Conservation (phyloP, 2,329 filamentous ascomycete genomes). For the Sporothrix phasma region DNA sequence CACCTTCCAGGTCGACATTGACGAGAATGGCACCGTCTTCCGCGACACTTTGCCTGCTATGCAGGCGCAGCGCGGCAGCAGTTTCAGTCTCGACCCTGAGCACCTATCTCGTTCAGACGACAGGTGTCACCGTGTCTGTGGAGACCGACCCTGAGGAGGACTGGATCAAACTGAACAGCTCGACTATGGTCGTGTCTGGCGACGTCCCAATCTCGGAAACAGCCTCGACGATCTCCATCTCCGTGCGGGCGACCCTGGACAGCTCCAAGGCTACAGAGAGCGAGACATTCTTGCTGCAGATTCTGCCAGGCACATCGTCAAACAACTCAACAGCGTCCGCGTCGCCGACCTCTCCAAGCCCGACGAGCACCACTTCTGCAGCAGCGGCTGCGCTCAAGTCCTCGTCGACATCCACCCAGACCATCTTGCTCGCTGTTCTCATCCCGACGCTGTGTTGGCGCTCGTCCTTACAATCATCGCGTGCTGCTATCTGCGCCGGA, state of each 20-base stretch:
- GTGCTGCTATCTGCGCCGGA: conserved; percentile 23
- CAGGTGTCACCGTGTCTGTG: conserved; percentile 30
- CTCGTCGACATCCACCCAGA: conserved; percentile 6
- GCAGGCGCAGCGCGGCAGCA: conserved; percentile 31
- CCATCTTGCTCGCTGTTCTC: conserved; percentile 35
- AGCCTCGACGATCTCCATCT: conserved; percentile 21
- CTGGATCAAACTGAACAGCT: conserved; percentile 35
- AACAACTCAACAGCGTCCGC: conserved; percentile 16
- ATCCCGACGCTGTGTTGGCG: conserved; percentile 33
- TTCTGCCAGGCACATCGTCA: conserved; percentile 24
- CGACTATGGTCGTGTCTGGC: conserved; percentile 29
- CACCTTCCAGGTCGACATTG: conserved; percentile 33
- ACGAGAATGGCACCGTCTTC: conserved; percentile 30
- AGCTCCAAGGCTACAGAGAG: conserved; percentile 28
- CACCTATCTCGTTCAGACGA: conserved; percentile 32
- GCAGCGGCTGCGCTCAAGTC: neutral
- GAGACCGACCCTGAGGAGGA: conserved; percentile 28
- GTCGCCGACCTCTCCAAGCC: neutral
- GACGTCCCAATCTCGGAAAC: conserved; percentile 29
- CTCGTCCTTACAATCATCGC: conserved; percentile 26
- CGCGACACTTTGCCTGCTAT: conserved; percentile 31
- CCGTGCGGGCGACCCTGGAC: conserved; percentile 27
- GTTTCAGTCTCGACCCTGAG: conserved; percentile 35
- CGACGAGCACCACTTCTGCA: conserved; percentile 1
- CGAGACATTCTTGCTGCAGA: conserved; percentile 29